Evolutionary conservation across 352 stramenopile species (phyloP).

Genomic region (Blastocystis sp.): DNA sequence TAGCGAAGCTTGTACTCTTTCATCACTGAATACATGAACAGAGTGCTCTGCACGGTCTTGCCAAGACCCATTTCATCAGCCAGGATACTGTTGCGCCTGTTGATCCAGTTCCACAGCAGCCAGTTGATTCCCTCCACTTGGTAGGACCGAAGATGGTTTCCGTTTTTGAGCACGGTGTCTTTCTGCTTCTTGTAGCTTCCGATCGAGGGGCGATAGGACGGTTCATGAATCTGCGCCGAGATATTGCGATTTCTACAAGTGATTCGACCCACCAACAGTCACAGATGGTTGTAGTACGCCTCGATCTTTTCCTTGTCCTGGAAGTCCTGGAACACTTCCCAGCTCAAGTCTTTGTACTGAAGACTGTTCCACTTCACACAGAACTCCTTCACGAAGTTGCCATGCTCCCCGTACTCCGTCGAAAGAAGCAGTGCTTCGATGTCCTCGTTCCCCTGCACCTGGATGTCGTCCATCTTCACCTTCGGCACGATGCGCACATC

Average conservation of each 20-base stretch:
- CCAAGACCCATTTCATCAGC: conserved; percentile 93
- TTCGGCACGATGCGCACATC: conserved; percentile 70
- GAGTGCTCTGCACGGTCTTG: conserved; percentile 79
- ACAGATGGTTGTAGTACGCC: conserved; percentile 70
- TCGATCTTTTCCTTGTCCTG: conserved; percentile 73
- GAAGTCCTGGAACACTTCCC: conserved; percentile 93
- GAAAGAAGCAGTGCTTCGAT: conserved; percentile 67
- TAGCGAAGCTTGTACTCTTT: conserved; percentile 81
- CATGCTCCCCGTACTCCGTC: conserved; percentile 69
- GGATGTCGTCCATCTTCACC: conserved; percentile 71
- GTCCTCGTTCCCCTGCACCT: conserved; percentile 71
- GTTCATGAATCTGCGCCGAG: background rate
- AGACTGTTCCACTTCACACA: conserved; percentile 97
- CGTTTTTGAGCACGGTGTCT: conserved; percentile 67
- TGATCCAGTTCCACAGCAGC: conserved; percentile 96
- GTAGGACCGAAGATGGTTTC: conserved; percentile 87
- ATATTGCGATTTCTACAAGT: conserved; percentile 44
- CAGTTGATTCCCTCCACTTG: conserved; percentile 98
- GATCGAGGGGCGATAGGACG: conserved; percentile 59
- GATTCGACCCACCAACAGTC: background rate
- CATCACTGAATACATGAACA: conserved; percentile 86
- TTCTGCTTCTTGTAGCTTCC: conserved; percentile 64
- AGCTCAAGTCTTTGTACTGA: conserved; percentile 92
- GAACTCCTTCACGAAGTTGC: conserved; percentile 77
- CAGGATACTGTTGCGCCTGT: conserved; percentile 90